Base-by-base conservation (phyloP, 2,329 filamentous ascomycete genomes). In the Claviceps spartinae region DNA sequence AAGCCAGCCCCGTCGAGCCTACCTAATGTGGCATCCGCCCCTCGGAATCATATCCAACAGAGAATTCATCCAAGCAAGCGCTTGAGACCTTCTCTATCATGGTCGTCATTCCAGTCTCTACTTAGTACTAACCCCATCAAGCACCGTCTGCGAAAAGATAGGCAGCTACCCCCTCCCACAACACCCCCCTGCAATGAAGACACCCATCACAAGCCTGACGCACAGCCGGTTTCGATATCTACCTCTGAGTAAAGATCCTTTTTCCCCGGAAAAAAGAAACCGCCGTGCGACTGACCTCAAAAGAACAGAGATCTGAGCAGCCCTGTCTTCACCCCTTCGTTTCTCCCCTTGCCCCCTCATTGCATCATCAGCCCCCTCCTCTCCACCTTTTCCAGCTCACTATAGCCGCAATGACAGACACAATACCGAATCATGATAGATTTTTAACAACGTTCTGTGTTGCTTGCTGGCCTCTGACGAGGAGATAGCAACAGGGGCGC, bases 231-330 rank as follows among this genome's bases (percentile, higher is more conserved):
- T 52, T 48, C 11, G 5, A 9, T 41, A 11, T 34, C 40, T 22
- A 46, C 14, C 22, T 4, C 3, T 9, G 13, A 34, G 24, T 46
- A 46, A 16, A 30, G 34, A 34, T 34, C 4, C 9, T 4, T 34
- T 34, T 4, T n/a, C 44, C 3, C 11, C 7, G n/a, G 16, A 16
- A 30, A 34, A 18, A 22, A 42, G 36, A 44, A 52, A 40, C 51
- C 51, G 51, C 51, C 26, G 47, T 14, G 45, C 46, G 49, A 47
- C 36, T 47, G 52, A 54, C 47, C 42, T 38, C 6, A 30, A 68
- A 67, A 74, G 72, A 75, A 74, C 72, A 72, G 72, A 75, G 57
- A 75, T 75, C 72, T 67, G 72, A 75, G 71, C 71, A 68, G 60
- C 18, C 40, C 44, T 57, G 54, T 30, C 8, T 2, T n/a, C 26